These are phyloP conservation scores for Trifolium dubium DNA, from an alignment of 306 rosid species.

Conservation along the genomic window DNA sequence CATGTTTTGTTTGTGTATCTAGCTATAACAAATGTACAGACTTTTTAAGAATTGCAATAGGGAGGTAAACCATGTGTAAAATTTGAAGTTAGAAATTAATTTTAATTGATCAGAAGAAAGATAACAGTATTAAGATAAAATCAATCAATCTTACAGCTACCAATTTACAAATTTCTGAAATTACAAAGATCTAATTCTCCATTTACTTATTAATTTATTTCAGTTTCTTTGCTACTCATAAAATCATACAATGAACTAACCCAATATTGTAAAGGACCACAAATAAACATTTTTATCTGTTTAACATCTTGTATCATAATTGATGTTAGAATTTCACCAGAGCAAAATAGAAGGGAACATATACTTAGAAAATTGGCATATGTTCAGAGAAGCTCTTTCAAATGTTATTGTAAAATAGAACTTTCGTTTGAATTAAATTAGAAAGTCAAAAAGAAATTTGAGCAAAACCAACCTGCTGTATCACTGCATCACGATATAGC, in stretches of 20 bases:
- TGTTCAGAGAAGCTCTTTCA: not conserved
- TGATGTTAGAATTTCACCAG: constrained; percentile 15
- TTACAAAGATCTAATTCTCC: constrained; percentile 4
- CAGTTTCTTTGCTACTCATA: constrained; percentile 20
- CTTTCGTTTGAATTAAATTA: constrained; percentile 21
- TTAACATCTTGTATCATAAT: constrained; percentile 5
- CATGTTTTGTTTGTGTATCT: constrained; percentile 26
- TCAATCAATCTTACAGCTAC: constrained; percentile 20
- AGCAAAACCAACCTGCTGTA: constrained; percentile 79
- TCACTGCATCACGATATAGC: constrained; percentile 96
- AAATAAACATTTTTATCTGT: not conserved
- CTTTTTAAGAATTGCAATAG: constrained; percentile 6
- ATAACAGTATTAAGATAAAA: not conserved
- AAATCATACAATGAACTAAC: constrained; percentile 27
- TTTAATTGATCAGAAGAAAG: constrained; percentile 25
- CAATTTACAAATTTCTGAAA: constrained; percentile 15
- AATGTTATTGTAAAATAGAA: constrained; percentile 3
- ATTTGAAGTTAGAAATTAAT: constrained; percentile 5
- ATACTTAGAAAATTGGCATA: constrained; percentile 37
- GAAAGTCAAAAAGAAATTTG: constrained; percentile 29
- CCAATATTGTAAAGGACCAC: constrained; percentile 1
- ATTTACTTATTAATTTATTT: constrained; percentile 14
- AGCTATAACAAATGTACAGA: constrained; percentile 19
- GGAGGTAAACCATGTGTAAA: constrained; percentile 24
- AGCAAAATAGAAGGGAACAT: not conserved